These are phyloP conservation scores for Pholiota adiposa DNA, from an alignment of 1,284 basidiomycete genomes.

Conservation along the genomic window DNA sequence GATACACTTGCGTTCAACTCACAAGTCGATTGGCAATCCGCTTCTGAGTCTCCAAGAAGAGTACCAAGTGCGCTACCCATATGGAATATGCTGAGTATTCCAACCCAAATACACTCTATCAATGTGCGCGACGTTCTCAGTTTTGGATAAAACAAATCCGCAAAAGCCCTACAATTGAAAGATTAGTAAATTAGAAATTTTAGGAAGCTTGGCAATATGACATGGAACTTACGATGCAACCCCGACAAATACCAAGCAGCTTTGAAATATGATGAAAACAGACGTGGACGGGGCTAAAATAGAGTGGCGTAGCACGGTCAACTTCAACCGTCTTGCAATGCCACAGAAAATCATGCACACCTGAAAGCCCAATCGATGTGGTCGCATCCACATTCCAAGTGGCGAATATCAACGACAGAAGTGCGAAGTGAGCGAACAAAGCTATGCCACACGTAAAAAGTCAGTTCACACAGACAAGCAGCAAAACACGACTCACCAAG, in stretches of 20 bases:
- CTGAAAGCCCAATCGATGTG: slow-evolving; percentile 36
- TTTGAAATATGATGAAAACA: slow-evolving; percentile 55
- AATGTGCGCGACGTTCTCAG: slow-evolving; percentile 45
- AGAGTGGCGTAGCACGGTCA: background rate
- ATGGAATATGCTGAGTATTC: slow-evolving; percentile 49
- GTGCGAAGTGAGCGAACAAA: slow-evolving; percentile 53
- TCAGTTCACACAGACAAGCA: background rate
- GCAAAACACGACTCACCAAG: slow-evolving; percentile 49
- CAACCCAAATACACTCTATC: slow-evolving; percentile 60
- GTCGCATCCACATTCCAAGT: slow-evolving; percentile 57
- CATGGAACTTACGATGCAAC: slow-evolving; percentile 55
- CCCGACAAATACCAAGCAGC: slow-evolving; percentile 47
- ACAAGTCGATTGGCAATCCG: slow-evolving; percentile 43
- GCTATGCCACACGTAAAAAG: slow-evolving; percentile 40
- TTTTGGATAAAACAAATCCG: slow-evolving; percentile 40
- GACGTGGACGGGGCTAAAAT: slow-evolving; percentile 50
- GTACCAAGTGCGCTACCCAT: slow-evolving; percentile 51
- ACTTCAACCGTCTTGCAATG: background rate
- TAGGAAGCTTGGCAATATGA: no score
- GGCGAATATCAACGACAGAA: slow-evolving; percentile 57
- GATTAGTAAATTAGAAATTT: background rate
- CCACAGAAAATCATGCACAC: slow-evolving; percentile 32
- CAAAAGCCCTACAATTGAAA: slow-evolving; percentile 37
- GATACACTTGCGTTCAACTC: slow-evolving; percentile 18
- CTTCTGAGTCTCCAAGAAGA: slow-evolving; percentile 44